Percentiles rank a stretch among this genome's conserved stretches.
Evolutionary conservation across 2,329 filamentous ascomycete species (phyloP).

Genomic region (Curvularia sp.): DNA sequence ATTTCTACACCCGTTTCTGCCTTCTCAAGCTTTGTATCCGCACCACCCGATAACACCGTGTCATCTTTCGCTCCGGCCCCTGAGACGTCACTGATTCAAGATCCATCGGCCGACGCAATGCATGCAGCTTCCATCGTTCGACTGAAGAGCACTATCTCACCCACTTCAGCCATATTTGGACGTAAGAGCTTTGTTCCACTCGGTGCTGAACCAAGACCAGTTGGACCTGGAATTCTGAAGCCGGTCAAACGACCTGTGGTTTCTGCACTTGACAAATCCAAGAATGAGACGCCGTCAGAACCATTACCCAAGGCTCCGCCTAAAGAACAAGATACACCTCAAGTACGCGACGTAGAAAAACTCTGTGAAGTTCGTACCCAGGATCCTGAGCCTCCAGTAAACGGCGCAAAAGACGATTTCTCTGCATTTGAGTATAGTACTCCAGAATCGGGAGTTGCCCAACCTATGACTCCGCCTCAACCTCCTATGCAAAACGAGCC

Average conservation of each 20-base stretch:
- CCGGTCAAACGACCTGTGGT: constrained; percentile 25
- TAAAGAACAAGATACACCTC: neutral
- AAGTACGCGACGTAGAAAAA: neutral
- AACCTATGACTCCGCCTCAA: constrained; percentile 18
- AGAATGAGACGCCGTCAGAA: neutral
- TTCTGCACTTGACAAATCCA: constrained; percentile 20
- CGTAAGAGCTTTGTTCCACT: constrained; percentile 39
- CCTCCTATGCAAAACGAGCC: constrained; percentile 6
- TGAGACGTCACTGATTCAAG: constrained; percentile 14
- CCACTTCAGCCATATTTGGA: constrained; percentile 45
- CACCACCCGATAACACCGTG: constrained; percentile 17
- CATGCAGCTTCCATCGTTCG: constrained; percentile 43
- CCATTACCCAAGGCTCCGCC: neutral
- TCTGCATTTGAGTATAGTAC: constrained; percentile 8
- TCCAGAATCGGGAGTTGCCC: neutral
- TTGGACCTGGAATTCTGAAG: constrained; percentile 42
- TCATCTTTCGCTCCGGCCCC: constrained; percentile 25
- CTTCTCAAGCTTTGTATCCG: constrained; percentile 17
- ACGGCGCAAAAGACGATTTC: constrained; percentile 11
- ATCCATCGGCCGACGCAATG: constrained; percentile 28
- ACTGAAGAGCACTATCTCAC: constrained; percentile 43
- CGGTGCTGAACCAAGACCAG: constrained; percentile 35
- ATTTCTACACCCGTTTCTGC: constrained; percentile 30
- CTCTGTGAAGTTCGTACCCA: neutral
- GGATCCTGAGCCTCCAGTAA: neutral